Conservation (phyloP, 371 early-diverging fungal species). For the Mortierella sp. region DNA sequence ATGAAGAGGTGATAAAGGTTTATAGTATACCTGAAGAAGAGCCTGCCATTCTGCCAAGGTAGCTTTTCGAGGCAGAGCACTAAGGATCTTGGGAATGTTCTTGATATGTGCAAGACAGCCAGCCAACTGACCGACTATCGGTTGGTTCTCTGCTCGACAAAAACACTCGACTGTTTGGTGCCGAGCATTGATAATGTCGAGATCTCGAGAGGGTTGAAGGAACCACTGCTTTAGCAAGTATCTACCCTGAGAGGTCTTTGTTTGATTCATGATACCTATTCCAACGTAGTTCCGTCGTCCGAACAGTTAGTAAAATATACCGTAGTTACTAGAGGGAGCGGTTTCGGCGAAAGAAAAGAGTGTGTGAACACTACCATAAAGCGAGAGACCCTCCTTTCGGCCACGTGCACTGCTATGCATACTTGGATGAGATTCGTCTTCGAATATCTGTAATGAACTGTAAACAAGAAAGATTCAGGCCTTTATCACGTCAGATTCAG, state of each 20-base stretch:
- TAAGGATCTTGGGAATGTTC: conserved; percentile 68
- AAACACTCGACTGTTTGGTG: conserved; percentile 68
- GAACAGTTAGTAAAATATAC: not conserved
- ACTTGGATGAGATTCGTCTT: conserved; percentile 73
- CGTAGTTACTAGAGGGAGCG: not conserved
- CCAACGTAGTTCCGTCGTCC: not conserved
- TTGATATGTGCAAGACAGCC: conserved; percentile 63
- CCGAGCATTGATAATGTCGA: conserved; percentile 57
- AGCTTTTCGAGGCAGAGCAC: conserved; percentile 61
- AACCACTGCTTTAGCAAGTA: conserved; percentile 73
- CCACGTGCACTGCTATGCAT: conserved; percentile 61
- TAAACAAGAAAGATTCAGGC: not conserved
- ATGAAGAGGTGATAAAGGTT: not conserved
- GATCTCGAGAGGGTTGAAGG: conserved; percentile 65
- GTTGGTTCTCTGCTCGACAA: conserved; percentile 46
- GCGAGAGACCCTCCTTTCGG: conserved; percentile 72
- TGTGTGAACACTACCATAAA: conserved; percentile 63
- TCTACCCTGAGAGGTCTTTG: conserved; percentile 67
- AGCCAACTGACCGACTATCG: conserved; percentile 52
- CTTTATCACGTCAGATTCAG: not conserved
- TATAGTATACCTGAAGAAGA: conserved; percentile 64
- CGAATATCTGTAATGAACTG: conserved; percentile 77
- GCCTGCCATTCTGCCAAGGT: conserved; percentile 74
- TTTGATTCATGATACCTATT: conserved; percentile 70
- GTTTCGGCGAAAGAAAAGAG: not conserved